These are phyloP conservation scores for Erysimum cheiranthoides DNA, from an alignment of 345 rosid species.

Conservation along the genomic window DNA sequence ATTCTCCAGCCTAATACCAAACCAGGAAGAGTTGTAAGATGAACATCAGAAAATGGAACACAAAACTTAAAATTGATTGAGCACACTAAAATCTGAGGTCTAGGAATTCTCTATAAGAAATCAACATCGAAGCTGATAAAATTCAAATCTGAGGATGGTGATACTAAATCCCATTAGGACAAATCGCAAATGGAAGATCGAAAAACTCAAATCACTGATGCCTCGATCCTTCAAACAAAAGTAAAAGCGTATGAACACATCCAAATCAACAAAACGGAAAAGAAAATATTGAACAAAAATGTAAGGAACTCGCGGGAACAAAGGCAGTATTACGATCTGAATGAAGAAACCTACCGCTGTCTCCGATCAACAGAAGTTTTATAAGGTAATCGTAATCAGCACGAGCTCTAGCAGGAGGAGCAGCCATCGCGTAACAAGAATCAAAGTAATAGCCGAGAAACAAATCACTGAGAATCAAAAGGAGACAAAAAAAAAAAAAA, in stretches of 20 bases:
- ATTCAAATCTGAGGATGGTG: slow-evolving; percentile 20
- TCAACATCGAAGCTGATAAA: slow-evolving; percentile 12
- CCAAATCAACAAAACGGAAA: not conserved
- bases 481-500: not conserved
- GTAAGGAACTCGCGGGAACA: not conserved
- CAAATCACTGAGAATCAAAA: slow-evolving; percentile 14
- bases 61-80: not conserved
- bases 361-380: slow-evolving; percentile 65
- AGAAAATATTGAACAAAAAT: not conserved
- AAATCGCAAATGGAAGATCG: slow-evolving; percentile 4
- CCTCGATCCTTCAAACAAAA: slow-evolving; percentile 5
- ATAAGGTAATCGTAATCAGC: slow-evolving; percentile 82
- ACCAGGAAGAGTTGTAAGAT: not conserved
- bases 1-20: not conserved
- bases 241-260: not conserved
- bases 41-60: not conserved
- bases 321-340: slow-evolving; percentile 9
- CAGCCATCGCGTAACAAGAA: slow-evolving; percentile 52
- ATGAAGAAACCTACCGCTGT: slow-evolving; percentile 40
- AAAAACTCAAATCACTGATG: not conserved
- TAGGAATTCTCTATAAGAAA: not conserved
- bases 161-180: not conserved
- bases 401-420: slow-evolving; percentile 83
- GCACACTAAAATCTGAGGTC: not conserved
- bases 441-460: not conserved